Percentiles rank a stretch among this genome's conserved stretches.
phyloP scores from a whole-genome alignment of 129 eudicot genomes.

The Flaveria trinervia region DNA sequence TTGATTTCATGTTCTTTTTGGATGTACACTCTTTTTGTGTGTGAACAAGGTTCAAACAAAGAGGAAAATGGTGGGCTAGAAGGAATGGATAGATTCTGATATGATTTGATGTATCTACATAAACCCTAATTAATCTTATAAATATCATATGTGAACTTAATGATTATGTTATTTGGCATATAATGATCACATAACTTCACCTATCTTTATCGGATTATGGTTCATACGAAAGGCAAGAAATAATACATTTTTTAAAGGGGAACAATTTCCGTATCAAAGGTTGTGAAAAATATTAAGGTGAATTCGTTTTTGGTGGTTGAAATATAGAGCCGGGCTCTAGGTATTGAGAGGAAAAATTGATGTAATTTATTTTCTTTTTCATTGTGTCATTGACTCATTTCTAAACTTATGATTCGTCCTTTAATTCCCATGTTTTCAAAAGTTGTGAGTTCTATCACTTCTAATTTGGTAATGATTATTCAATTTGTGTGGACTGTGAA shows the following conservation, averaged over 20 bases:
- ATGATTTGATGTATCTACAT: constrained; percentile 18
- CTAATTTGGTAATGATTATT: not conserved
- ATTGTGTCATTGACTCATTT: too few species aligned
- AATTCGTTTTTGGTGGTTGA: too few species aligned
- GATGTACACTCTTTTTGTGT: constrained; percentile 28
- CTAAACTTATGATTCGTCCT: too few species aligned
- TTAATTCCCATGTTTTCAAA: not conserved
- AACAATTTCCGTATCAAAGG: too few species aligned
- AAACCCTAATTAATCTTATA: not conserved
- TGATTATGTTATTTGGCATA: not conserved
- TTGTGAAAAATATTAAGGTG: too few species aligned
- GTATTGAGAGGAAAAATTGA: too few species aligned
- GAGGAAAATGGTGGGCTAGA: constrained; percentile 27
- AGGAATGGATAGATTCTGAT: constrained; percentile 18
- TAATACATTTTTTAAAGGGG: too few species aligned
- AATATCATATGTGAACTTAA: constrained; percentile 1
- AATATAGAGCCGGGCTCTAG: too few species aligned
- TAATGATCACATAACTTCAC: not conserved
- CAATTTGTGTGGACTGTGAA: not conserved
- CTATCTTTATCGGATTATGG: not conserved
- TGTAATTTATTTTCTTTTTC: too few species aligned
- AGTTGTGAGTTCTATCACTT: not conserved
- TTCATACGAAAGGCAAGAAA: too few species aligned
- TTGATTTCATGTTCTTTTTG: constrained; percentile 23
- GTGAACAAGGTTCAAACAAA: constrained; percentile 33